Evolutionary conservation across 345 rosid genomes (phyloP).

Genomic region (Ceriops tagal): DNA sequence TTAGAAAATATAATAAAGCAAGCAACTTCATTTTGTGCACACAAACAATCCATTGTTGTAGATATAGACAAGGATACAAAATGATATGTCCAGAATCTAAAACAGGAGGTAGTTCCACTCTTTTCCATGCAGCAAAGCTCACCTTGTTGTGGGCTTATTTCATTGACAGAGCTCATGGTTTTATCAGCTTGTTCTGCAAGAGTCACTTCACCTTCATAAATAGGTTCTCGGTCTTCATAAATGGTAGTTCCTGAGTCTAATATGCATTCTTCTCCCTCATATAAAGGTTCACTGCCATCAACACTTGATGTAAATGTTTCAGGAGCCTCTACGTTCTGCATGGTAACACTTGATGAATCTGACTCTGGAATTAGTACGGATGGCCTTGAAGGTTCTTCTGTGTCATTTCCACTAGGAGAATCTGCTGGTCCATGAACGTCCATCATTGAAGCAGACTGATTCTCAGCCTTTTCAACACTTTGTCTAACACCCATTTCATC

Average conservation of each 20-base stretch:
- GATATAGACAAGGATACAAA: neutral
- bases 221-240: constrained; percentile 70
- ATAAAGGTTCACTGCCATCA: constrained; percentile 82
- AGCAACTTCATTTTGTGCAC: neutral
- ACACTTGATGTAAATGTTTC: constrained; percentile 50
- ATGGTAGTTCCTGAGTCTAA: constrained; percentile 50
- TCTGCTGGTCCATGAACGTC: constrained; percentile 36
- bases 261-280: constrained; percentile 97
- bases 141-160: constrained; percentile 78
- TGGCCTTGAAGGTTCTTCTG: constrained; percentile 18
- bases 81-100: constrained; percentile 1
- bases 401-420: constrained; percentile 26
- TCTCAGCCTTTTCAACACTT: constrained; percentile 24
- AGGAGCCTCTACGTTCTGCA: constrained; percentile 43
- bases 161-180: constrained; percentile 41
- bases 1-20: constrained; percentile 8
- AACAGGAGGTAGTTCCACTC: neutral
- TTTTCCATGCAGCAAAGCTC: constrained; percentile 11
- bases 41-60: constrained; percentile 2
- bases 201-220: constrained; percentile 94
- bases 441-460: constrained; percentile 18
- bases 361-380: constrained; percentile 39
- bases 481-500: constrained; percentile 24
- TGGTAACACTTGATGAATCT: constrained; percentile 48
- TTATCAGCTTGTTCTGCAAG: constrained; percentile 79